These are phyloP conservation scores for Venturiaceae sp. DNA, from an alignment of 2,329 filamentous ascomycete genomes.

Conservation along the genomic window DNA sequence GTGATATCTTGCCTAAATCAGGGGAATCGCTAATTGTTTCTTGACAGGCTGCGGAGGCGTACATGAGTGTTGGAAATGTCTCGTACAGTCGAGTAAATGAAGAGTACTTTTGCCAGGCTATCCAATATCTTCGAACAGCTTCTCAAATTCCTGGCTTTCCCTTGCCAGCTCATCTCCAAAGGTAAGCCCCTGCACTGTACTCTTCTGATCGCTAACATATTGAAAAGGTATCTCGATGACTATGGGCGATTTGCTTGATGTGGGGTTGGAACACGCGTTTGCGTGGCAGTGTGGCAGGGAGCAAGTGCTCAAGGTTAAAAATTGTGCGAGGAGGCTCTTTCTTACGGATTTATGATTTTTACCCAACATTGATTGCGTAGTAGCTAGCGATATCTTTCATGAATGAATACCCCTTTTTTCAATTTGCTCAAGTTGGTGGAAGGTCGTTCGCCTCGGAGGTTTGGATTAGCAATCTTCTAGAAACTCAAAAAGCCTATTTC, in stretches of 20 bases:
- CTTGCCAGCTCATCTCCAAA: constrained; percentile 35
- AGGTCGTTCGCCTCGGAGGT: not conserved
- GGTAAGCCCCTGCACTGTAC: constrained; percentile 22
- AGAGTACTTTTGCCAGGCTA: constrained; percentile 34
- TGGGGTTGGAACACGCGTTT: not conserved
- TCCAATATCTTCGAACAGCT: constrained; percentile 36
- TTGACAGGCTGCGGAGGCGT: constrained; percentile 38
- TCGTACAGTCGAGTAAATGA: constrained; percentile 34
- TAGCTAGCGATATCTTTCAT: not conserved
- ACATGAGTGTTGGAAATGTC: constrained; percentile 43
- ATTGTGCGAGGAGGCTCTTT: too few species aligned
- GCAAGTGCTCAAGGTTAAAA: too few species aligned
- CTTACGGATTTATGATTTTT: too few species aligned
- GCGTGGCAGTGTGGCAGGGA: not conserved
- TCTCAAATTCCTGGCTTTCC: constrained; percentile 30
- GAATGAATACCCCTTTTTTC: not conserved
- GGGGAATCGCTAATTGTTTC: constrained; percentile 9
- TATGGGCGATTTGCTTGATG: constrained; percentile 4
- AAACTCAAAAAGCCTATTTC: not conserved
- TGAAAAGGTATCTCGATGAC: constrained; percentile 6
- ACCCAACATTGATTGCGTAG: too few species aligned
- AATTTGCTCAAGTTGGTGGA: not conserved
- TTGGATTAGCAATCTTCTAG: not conserved
- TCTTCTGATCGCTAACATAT: not conserved
- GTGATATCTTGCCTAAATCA: constrained; percentile 8